Conservation (phyloP, 2,329 filamentous ascomycete genomes). For the Trichoderma polysporum region DNA sequence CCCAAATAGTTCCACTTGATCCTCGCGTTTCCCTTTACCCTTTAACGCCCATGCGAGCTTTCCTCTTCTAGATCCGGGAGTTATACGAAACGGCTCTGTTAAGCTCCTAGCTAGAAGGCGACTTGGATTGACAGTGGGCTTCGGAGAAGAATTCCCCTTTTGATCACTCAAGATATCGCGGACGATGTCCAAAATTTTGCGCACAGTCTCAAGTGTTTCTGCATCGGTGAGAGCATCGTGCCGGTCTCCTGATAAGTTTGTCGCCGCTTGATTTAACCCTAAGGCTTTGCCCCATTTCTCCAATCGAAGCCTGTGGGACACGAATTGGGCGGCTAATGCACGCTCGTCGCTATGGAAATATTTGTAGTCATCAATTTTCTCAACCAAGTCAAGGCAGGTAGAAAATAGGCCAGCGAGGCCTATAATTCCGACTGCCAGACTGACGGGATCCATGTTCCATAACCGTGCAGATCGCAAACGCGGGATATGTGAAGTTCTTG, state of each 20-base stretch:
- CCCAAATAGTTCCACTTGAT: slow-evolving; percentile 18
- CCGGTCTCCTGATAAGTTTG: background rate
- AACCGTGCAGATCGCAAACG: background rate
- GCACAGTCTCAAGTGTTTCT: background rate
- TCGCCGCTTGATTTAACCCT: slow-evolving; percentile 20
- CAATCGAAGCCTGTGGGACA: slow-evolving; percentile 22
- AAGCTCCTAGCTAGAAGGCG: background rate
- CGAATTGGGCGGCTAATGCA: slow-evolving; percentile 21
- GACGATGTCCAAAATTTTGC: slow-evolving; percentile 19
- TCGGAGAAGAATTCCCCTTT: background rate
- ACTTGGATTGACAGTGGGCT: background rate
- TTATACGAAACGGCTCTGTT: background rate
- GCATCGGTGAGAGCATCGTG: slow-evolving; percentile 22
- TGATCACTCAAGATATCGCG: background rate
- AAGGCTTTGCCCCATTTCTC: slow-evolving; percentile 27
- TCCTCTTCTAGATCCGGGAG: slow-evolving; percentile 2
- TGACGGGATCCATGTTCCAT: slow-evolving; percentile 24
- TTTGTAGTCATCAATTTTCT: slow-evolving; percentile 23
- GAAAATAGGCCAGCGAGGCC: slow-evolving; percentile 23
- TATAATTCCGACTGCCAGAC: slow-evolving; percentile 24
- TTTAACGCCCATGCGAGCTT: slow-evolving; percentile 22
- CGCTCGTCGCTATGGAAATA: slow-evolving; percentile 22
- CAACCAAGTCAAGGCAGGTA: slow-evolving; percentile 25
- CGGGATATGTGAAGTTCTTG: too few species aligned
- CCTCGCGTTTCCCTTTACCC: slow-evolving; percentile 17